Evolutionary conservation across 257 asterid genomes (phyloP), one percentile per base, ranked within the genome.

Genomic region (Verbena officinalis): DNA sequence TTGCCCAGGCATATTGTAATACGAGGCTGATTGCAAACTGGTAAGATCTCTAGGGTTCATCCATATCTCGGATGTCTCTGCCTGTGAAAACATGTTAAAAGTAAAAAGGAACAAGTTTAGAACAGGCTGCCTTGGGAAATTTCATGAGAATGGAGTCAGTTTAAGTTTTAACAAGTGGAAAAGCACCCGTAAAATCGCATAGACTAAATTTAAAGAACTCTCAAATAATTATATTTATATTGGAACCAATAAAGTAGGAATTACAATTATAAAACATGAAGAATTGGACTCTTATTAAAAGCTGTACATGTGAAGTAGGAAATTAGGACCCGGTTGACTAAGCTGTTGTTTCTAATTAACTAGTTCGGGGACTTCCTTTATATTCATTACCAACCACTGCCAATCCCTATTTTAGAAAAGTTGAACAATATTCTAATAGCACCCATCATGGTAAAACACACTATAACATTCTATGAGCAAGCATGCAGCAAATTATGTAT

Each of bases 1-100:
- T 81, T 86, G 99, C 62, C 90, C 96, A 10, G 95, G 70, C 87
- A 94, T 82, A 86, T 83, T 87, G 83, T 87, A 87, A 62, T 86
- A 90, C 3, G 99, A 84, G 0, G 83, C 83, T 2, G 99, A 83
- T 69, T 86, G 99, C 77, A 93, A 11, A 31, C 78, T 68, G 36
- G 92, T 71, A 72, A 71, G 56, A 55, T 93, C 99, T 76, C 97
- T 78, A 24, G 86, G 83, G 76, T 74, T 90, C 95, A 90, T 80
- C 99, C 99, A 93, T 27, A 94, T 81, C 66, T 90, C 99, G 16
- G 99, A 86, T 46, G 99, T 85, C 84, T 94, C 99, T 1, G 91
- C 95, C 99, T 93, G 85, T 23, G n/a, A n/a, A n/a, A 54, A 24
- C 10, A 59, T 33, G 21, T 7, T 33, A 52, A 34, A 52, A 36